Base-by-base conservation (phyloP, 768 basidiomycete genomes). In the Trametes meyenii region DNA sequence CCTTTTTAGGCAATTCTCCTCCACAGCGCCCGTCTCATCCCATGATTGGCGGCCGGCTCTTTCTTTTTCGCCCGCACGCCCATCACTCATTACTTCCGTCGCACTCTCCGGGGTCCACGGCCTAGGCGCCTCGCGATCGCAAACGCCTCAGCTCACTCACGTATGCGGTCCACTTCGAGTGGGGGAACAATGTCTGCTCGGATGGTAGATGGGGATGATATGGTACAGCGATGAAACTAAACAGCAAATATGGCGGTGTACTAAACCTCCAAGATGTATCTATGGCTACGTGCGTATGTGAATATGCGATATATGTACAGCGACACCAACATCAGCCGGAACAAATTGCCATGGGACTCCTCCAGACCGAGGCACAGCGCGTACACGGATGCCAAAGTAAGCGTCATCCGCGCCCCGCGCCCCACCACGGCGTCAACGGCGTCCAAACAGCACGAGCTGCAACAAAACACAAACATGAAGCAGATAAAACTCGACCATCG, bases 391-490 rank as follows among this genome's bases (percentile, higher is more conserved):
- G 11, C 2, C 56, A 24, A 35, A 14, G 44, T 44, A 23, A 6
- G 23, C 38, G 24, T 40, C 50, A 36, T 36, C 29, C 36, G 38
- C 45, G 26, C 44, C 33, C 44, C 38, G 50, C 35, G 10, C 35
- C 17, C 26, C 10, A 36, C 29, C 26, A 13, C 38, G 29, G 39
- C 57, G 5, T 35, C 40, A n/a, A 38, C 49, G 52, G 21, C 54
- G 55, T 54, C 67, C 66, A 51, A 66, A 64, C 40, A 70, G 39
- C 42, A 55, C 64, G 38, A 70, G 61, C 44, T 65, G 65, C 58
- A 72, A 55, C 60, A 70, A 60, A 60, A 69, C 44, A 59, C 64
- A 71, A 58, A 72, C 51, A 62, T 69, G 69, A 56, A 71, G 65
- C 64, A 72, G 44, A 63, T 70, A 71, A 38, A 60, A 67, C 59